Conservation (phyloP, 1,284 basidiomycete genomes). For the Prillingera fragicola region DNA sequence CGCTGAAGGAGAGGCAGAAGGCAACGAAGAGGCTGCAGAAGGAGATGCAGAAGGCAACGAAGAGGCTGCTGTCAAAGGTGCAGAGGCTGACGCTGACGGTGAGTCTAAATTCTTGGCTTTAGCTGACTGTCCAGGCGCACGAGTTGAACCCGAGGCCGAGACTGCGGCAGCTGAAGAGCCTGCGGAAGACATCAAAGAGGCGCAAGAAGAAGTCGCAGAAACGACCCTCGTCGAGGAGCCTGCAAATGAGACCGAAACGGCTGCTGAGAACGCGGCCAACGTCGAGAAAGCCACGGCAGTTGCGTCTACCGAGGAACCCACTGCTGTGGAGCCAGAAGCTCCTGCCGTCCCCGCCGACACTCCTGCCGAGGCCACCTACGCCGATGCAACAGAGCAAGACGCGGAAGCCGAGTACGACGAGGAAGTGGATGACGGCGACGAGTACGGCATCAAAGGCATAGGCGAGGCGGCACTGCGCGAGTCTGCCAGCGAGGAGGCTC, state of each 20-base stretch:
- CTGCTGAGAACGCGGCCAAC: background rate
- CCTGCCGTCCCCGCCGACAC: background rate
- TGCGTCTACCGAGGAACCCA: background rate
- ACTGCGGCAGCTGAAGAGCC: background rate
- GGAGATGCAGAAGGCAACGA: background rate
- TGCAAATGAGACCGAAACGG: background rate
- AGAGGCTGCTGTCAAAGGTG: background rate
- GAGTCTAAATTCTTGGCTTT: conserved; percentile 25
- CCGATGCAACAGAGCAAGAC: background rate
- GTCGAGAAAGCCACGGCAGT: background rate
- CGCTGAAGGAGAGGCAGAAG: background rate
- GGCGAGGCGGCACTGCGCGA: conserved; percentile 10
- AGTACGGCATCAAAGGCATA: conserved; percentile 13
- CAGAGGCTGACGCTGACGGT: conserved; percentile 27
- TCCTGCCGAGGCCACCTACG: background rate
- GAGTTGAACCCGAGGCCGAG: background rate
- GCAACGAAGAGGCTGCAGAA: background rate
- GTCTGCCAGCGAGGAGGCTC: conserved; percentile 6
- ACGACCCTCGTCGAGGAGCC: background rate
- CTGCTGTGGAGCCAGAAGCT: background rate
- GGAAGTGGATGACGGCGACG: conserved; percentile 5
- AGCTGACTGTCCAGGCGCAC: background rate
- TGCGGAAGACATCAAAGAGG: background rate
- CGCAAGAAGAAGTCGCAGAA: background rate
- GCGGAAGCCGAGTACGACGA: conserved; percentile 1